Conservation (phyloP, 345 rosid genomes). For the Arabidopsis suecica region DNA sequence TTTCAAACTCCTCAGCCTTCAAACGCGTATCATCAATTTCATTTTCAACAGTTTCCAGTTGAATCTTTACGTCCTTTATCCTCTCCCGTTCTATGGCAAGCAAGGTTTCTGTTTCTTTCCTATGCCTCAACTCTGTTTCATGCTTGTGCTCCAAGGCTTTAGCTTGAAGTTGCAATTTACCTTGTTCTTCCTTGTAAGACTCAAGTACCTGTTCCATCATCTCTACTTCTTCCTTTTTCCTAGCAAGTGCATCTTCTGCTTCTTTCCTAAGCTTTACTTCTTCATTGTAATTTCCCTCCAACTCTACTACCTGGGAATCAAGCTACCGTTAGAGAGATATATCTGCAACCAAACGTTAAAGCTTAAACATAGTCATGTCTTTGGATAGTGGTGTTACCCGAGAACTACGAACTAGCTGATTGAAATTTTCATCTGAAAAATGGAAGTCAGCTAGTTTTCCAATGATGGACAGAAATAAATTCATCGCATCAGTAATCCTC, state of each 20-base stretch:
- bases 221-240: slow-evolving; percentile 23
- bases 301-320: slow-evolving; percentile 41
- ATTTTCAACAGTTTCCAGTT: background rate
- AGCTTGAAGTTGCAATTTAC: background rate
- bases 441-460: slow-evolving; percentile 13
- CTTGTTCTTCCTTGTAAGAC: slow-evolving; percentile 35
- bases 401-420: slow-evolving; percentile 5
- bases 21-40: slow-evolving; percentile 7
- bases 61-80: slow-evolving; percentile 40
- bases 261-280: slow-evolving; percentile 41
- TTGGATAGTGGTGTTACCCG: slow-evolving; percentile 8
- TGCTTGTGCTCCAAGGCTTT: slow-evolving; percentile 25
- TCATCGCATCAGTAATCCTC: slow-evolving; percentile 29
- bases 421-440: slow-evolving; percentile 25
- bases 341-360: background rate
- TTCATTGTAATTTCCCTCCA: slow-evolving; percentile 41
- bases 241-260: slow-evolving; percentile 30
- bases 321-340: background rate
- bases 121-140: background rate
- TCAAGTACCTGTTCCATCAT: slow-evolving; percentile 21
- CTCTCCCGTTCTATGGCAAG: slow-evolving; percentile 9
- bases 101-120: slow-evolving; percentile 8
- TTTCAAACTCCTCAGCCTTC: slow-evolving; percentile 25
- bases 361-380: background rate
- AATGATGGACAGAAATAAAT: slow-evolving; percentile 19